These are phyloP conservation scores for Fusarium chaquense DNA, from an alignment of 2,329 filamentous ascomycete species.

Conservation along the genomic window DNA sequence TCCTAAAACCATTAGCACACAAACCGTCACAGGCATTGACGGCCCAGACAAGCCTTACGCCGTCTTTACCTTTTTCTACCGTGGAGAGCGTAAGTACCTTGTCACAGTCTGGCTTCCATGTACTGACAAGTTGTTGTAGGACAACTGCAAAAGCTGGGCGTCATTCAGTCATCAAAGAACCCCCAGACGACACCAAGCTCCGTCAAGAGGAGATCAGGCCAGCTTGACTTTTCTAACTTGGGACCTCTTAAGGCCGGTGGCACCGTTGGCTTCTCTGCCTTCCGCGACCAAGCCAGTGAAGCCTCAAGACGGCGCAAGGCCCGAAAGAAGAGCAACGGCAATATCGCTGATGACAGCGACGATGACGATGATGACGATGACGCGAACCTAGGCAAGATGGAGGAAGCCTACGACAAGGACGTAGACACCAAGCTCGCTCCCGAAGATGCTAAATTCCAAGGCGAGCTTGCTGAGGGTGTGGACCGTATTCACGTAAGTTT, in stretches of 20 bases:
- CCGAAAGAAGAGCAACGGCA: constrained; percentile 73
- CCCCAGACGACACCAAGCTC: constrained; percentile 70
- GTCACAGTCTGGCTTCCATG: background rate
- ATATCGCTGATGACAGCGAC: constrained; percentile 79
- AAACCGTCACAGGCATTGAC: constrained; percentile 98
- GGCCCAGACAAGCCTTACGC: constrained; percentile 96
- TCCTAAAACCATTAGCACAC: constrained; percentile 96
- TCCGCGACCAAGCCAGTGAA: constrained; percentile 77
- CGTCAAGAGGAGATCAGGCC: constrained; percentile 82
- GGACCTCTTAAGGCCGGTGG: constrained; percentile 87
- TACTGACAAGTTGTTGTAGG: constrained; percentile 64
- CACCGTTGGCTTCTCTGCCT: constrained; percentile 89
- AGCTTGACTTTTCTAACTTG: constrained; percentile 86
- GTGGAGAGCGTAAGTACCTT: constrained; percentile 84
- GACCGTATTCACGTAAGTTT: constrained; percentile 80
- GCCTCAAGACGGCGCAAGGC: constrained; percentile 66
- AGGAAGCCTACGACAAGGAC: constrained; percentile 73
- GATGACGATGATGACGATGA: constrained; percentile 77
- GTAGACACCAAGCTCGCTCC: constrained; percentile 70
- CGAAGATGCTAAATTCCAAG: constrained; percentile 78
- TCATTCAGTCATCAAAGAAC: constrained; percentile 76
- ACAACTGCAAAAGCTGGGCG: constrained; percentile 96
- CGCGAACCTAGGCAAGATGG: constrained; percentile 72
- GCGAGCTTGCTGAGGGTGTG: constrained; percentile 83
- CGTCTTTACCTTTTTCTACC: constrained; percentile 97